Conservation (phyloP, 1,284 basidiomycete species). For the Quambalaria eucalypti region DNA sequence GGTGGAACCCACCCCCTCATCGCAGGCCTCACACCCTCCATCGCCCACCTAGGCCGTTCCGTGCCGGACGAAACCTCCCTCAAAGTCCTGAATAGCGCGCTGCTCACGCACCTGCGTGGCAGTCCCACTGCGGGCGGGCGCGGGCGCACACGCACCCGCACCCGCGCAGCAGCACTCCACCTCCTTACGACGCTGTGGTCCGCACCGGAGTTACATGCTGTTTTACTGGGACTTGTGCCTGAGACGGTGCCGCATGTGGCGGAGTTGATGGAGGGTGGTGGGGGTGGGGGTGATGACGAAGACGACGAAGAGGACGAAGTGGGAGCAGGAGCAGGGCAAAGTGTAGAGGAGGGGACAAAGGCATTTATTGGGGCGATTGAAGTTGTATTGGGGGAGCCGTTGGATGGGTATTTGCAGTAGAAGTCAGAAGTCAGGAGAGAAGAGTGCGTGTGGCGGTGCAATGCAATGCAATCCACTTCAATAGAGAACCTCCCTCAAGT, state of each 20-base stretch:
- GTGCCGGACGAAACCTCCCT: conserved; percentile 59
- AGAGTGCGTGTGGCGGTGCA: too few species aligned
- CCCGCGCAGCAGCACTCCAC: conserved; percentile 57
- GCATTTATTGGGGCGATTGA: conserved; percentile 50
- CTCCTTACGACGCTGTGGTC: conserved; percentile 68
- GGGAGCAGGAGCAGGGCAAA: too few species aligned
- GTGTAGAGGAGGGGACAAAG: conserved; percentile 49
- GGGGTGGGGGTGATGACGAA: too few species aligned
- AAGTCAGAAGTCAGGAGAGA: too few species aligned
- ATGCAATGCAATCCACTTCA: too few species aligned
- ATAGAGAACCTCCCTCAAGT: too few species aligned
- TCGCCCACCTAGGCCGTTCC: conserved; percentile 55
- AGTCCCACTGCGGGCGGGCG: conserved; percentile 13
- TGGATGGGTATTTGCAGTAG: conserved; percentile 45
- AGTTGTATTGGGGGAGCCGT: conserved; percentile 47
- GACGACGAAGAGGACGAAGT: too few species aligned
- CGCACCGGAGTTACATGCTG: conserved; percentile 51
- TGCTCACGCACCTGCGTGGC: conserved; percentile 73
- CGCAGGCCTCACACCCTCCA: conserved; percentile 40
- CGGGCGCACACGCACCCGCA: too few species aligned
- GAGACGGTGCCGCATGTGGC: conserved; percentile 53
- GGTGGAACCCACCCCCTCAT: background rate
- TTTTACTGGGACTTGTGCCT: conserved; percentile 52
- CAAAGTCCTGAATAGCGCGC: conserved; percentile 68
- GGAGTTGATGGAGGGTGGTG: conserved; percentile 52